Evolutionary conservation across 23 red algal genomes (phyloP).

Genomic region (Pyropia yezoensis): DNA sequence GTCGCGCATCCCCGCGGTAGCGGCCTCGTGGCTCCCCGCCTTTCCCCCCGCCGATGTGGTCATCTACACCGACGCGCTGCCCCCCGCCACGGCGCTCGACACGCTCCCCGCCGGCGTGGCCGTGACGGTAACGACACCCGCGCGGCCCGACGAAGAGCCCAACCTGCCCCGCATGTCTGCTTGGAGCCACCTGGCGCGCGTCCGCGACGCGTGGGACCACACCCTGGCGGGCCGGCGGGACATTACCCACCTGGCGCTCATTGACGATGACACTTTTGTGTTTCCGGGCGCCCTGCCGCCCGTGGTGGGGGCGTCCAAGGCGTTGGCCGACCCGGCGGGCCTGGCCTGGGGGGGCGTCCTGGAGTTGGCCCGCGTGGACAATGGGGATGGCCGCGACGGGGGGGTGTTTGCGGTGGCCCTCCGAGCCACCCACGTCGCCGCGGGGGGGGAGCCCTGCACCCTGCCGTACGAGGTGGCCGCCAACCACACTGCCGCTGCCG

Average conservation of each 20-base stretch:
- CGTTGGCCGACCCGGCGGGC: background rate
- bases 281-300: slow-evolving; percentile 19
- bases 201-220: slow-evolving; percentile 62
- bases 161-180: slow-evolving; percentile 47
- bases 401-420: slow-evolving; percentile 46
- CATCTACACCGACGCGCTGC: slow-evolving; percentile 37
- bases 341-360: slow-evolving; percentile 67
- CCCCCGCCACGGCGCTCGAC: slow-evolving; percentile 21
- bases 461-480: slow-evolving; percentile 15
- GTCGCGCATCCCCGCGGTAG: slow-evolving; percentile 30
- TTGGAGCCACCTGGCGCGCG: slow-evolving; percentile 65
- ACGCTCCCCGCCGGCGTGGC: background rate
- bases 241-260: slow-evolving; percentile 68
- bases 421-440: slow-evolving; percentile 12
- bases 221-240: slow-evolving; percentile 18
- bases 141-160: slow-evolving; percentile 4
- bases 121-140: background rate
- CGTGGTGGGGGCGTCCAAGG: too few relatives aligned
- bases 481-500: too few relatives aligned
- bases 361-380: slow-evolving; percentile 79
- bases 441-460: slow-evolving; percentile 40
- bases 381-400: slow-evolving; percentile 41
- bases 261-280: slow-evolving; percentile 86
- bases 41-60: slow-evolving; percentile 40
- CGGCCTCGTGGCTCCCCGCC: slow-evolving; percentile 46